phyloP scores from a whole-genome alignment of 495 filamentous ascomycete species.

The Hyaloscypha bicolor region DNA sequence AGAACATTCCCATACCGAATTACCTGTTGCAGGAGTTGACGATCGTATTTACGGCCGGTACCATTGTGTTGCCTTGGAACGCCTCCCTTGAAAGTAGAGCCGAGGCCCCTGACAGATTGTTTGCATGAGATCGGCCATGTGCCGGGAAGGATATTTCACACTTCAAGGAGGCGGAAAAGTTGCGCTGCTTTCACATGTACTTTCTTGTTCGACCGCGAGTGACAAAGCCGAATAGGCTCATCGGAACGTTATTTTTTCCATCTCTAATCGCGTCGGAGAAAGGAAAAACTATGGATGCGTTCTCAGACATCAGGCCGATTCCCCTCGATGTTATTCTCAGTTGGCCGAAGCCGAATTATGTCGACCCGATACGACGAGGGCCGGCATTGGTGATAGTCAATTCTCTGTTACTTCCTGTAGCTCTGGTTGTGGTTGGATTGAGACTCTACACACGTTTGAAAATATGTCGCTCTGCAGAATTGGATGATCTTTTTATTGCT shows the following conservation, averaged over 20 bases:
- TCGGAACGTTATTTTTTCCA: not conserved
- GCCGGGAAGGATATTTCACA: too few relatives aligned
- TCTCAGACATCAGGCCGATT: not conserved
- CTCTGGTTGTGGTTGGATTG: not conserved
- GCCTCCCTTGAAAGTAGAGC: too few relatives aligned
- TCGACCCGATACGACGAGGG: constrained; percentile 5
- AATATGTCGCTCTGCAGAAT: not conserved
- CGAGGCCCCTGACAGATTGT: too few relatives aligned
- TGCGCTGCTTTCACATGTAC: not conserved
- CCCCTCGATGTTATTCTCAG: not conserved
- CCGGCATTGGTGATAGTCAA: not conserved
- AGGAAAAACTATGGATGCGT: not conserved
- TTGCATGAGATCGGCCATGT: too few relatives aligned
- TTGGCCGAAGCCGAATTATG: constrained; percentile 18
- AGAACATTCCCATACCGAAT: too few relatives aligned
- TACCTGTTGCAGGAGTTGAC: too few relatives aligned
- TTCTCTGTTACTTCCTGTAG: not conserved
- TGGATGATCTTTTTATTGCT: constrained; percentile 9
- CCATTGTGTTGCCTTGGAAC: too few relatives aligned
- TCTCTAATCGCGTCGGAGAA: not conserved
- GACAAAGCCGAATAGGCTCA: not conserved
- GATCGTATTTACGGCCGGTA: too few relatives aligned
- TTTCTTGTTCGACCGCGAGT: not conserved
- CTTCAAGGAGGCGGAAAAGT: not conserved
- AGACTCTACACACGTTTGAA: constrained; percentile 5